These are phyloP conservation scores for Neckera pumila DNA, from an alignment of 225 moss, liverwort and hornwort species.

Conservation along the genomic window DNA sequence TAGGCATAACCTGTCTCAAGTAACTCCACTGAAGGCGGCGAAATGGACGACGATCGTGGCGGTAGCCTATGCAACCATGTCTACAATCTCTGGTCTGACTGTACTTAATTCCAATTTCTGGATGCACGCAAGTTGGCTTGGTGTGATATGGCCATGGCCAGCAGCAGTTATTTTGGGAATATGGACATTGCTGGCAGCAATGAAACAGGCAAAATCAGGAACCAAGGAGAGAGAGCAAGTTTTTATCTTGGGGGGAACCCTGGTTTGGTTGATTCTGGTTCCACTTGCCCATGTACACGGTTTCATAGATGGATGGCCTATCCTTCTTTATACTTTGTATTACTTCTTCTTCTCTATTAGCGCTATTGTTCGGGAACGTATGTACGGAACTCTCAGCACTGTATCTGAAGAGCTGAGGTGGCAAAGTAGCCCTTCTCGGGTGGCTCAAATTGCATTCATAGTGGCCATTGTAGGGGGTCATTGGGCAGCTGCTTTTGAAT, in stretches of 20 bases:
- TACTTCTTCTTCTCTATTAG: constrained; percentile 73
- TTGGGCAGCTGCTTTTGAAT: constrained; percentile 81
- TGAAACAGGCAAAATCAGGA: constrained; percentile 39
- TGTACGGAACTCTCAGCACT: constrained; percentile 56
- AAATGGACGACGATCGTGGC: constrained; percentile 51
- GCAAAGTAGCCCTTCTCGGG: constrained; percentile 40
- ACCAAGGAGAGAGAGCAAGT: constrained; percentile 72
- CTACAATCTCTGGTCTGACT: constrained; percentile 20
- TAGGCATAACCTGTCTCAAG: constrained; percentile 10
- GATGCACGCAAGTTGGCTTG: constrained; percentile 70
- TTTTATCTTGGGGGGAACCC: constrained; percentile 44
- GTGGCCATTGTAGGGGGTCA: constrained; percentile 57
- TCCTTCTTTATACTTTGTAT: constrained; percentile 53
- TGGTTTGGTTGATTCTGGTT: constrained; percentile 83
- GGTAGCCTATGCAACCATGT: constrained; percentile 26
- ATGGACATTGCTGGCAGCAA: constrained; percentile 43
- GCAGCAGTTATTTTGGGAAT: constrained; percentile 50
- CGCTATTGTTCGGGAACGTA: constrained; percentile 55
- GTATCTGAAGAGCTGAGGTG: constrained; percentile 53
- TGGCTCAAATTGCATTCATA: constrained; percentile 56
- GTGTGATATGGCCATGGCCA: constrained; percentile 85
- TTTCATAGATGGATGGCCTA: constrained; percentile 82
- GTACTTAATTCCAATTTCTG: constrained; percentile 50
- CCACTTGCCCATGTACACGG: constrained; percentile 64
- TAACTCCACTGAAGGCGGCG: constrained; percentile 38